Evolutionary conservation across 306 rosid genomes (phyloP).

Genomic region (Corylus heterophylla): DNA sequence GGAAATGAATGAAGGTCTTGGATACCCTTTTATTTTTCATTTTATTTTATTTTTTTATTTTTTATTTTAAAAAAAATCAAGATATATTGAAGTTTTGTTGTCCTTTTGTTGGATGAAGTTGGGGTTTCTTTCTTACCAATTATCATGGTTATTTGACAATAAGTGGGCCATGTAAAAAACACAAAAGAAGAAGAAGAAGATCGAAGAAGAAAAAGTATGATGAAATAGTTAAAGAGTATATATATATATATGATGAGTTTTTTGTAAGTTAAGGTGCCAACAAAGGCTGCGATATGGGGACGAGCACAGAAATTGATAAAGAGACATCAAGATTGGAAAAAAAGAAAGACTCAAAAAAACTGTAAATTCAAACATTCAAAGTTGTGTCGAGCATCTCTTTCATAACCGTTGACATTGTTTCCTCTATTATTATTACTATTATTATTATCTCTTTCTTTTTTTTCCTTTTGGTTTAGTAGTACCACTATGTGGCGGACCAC

Average conservation of each 20-base stretch:
- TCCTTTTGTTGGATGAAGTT: no score
- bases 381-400: conserved; percentile 50
- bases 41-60: no score
- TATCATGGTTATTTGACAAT: not conserved
- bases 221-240: not conserved
- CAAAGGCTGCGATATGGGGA: conserved; percentile 50
- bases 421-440: conserved; percentile 3
- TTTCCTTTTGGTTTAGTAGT: conserved; percentile 43
- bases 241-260: conserved; percentile 25
- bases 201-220: not conserved
- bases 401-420: conserved; percentile 75
- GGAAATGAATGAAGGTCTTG: no score
- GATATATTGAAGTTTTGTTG: no score
- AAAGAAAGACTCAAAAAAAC: conserved; percentile 46
- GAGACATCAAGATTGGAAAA: conserved; percentile 42
- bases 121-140: no score
- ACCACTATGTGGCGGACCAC: conserved; percentile 78
- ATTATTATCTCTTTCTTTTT: conserved; percentile 26
- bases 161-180: conserved; percentile 11
- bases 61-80: no score
- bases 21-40: no score
- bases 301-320: conserved; percentile 87
- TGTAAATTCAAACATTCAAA: conserved; percentile 49
- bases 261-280: conserved; percentile 29
- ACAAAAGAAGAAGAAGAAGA: no score